Evolutionary conservation across 495 filamentous ascomycete genomes (phyloP), one percentile per base, ranked within the genome.

Genomic region (Aspergillus sparsus): DNA sequence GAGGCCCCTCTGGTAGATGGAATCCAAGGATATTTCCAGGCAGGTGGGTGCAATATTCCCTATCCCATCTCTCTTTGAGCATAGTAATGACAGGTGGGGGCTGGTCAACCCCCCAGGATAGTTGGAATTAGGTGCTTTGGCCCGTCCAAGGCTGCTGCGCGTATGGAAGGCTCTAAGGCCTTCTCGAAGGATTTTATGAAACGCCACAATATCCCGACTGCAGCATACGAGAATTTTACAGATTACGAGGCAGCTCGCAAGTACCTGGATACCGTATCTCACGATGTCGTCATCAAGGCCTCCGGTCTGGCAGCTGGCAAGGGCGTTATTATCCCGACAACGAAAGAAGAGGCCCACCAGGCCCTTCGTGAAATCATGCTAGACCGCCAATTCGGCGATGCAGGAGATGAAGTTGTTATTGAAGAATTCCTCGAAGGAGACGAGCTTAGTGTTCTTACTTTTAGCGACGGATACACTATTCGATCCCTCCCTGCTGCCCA

Each of bases 161-260:
- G 83, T 54, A 89, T 98, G 87, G 94, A 98, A 73, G 94, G 94
- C 55, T 93, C 89, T 71, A 98, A 98, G 80, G 89, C 93, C 12
- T 98, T 95, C 76, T 89, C 91, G 34, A 98, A 98, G 74, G 93
- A 98, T 74, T 98, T 98, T 72, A 98, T 98, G 95, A 84, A 89
- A 72, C 85, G 86, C 61, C 86, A 96, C 74, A 80, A 81, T 64
- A 97, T 98, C 64, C 93, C 94, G 41, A 98, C 94, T 2, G 94
- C 95, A 7, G 82, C 79, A 32, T 98, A 95, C 75, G 82, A 85
- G 71, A 97, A 93, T 76, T 97, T 98, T 74, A 86, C 80, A 72
- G 79, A 88, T 64, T 95, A 93, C 74, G 85, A 90, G 58, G 75
- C 84, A 33, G 94, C 95, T 5, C 78, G 80, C 66, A 73, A 82